Evolutionary conservation across 2,329 filamentous ascomycete species (phyloP), one percentile per base, ranked within the genome.

Genomic region (Emmonsiellopsis sp.): DNA sequence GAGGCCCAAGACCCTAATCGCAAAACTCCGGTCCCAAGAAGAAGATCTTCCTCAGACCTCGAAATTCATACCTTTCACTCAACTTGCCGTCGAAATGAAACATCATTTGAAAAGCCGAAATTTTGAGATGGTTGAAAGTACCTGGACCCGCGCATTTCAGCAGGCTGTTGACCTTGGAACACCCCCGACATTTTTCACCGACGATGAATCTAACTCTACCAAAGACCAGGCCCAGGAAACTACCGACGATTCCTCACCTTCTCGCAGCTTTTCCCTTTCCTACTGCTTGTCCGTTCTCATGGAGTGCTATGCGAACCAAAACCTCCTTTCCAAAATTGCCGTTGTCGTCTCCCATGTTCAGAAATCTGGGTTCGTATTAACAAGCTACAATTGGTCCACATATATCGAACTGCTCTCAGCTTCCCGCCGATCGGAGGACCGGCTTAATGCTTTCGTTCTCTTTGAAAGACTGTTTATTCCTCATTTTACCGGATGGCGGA

Each of bases 391-490:
- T 60, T 95, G 89, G 89, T 93, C 95, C 65, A 76, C 80, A 49
- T 84, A 87, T 58, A 78, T 95, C 53, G 81, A 86, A 61, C 70
- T 77, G 49, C 80, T 96, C 32, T 81, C 83, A 27, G 72, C 76
- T 11, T 75, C 82, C 52, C 77, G 78, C 45, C 75, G 78, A 45
- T 78, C 79, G 61, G 70, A 81, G 47, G 76, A 85, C 54, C 68
- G 70, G 51, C 27, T 69, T 10, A 58, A 65, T 17, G 90, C 90
- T 39, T 95, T 93, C 69, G 65, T 72, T 21, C 71, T 84, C 50
- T 92, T 87, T 65, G 92, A 97, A 71, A 71, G 76, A 31, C 81
- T 82, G 56, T 83, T 97, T 53, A 94, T 95, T 80, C 77, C 80
- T 1, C 76, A 80, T 36, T 95, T 90, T 80, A 79, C 80, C 9